phyloP scores from a whole-genome alignment of 768 basidiomycete genomes.

The Lactifluus rugatus region DNA sequence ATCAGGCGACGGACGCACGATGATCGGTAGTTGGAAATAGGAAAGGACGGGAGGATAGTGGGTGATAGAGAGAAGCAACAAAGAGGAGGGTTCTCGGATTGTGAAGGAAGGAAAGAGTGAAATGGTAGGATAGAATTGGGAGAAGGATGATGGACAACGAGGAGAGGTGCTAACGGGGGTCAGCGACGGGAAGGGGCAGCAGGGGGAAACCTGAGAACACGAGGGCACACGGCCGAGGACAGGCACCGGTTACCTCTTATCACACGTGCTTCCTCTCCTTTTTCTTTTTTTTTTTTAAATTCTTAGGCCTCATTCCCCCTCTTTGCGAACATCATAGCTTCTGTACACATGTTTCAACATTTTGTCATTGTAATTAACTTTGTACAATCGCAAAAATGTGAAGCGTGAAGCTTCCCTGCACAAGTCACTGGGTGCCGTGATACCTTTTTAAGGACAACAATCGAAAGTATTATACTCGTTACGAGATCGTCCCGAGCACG shows the following conservation, averaged over 20 bases:
- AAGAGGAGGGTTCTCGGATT: background rate
- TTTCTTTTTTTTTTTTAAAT: too few species aligned
- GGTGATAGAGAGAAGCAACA: background rate
- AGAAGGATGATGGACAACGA: background rate
- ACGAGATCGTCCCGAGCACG: background rate
- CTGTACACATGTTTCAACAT: too few species aligned
- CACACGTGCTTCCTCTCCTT: background rate
- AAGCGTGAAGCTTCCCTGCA: background rate
- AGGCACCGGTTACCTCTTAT: background rate
- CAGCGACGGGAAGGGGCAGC: background rate
- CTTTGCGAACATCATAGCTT: too few species aligned
- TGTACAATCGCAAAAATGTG: background rate
- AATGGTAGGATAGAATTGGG: background rate
- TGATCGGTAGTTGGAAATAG: conserved; percentile 1
- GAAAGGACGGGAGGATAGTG: background rate
- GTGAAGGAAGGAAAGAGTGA: background rate
- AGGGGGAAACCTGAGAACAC: background rate
- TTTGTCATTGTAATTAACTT: too few species aligned
- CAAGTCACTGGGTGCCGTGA: background rate
- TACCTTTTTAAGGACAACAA: background rate
- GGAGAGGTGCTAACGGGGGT: background rate
- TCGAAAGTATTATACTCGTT: background rate
- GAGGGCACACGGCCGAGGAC: background rate
- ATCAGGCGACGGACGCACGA: conserved; percentile 1
- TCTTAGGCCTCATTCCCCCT: too few species aligned